phyloP scores from a whole-genome alignment of 164 flowering plant species.

The Stephania japonica region DNA sequence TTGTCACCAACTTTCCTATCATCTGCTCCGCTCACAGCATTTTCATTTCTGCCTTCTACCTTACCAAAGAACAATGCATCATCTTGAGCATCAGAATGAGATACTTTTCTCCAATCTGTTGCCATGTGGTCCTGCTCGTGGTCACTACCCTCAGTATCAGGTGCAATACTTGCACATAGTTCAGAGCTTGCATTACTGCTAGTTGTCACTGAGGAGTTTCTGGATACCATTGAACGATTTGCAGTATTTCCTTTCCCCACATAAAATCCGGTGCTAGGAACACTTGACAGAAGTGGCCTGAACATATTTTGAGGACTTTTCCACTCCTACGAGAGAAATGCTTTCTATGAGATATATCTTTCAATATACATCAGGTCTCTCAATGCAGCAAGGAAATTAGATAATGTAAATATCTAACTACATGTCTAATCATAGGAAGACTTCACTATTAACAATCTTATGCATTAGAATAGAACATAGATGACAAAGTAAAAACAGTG shows the following conservation, averaged over 20 bases:
- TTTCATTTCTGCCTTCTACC: conserved; percentile 37
- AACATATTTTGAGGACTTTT: conserved; percentile 89
- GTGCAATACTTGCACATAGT: conserved; percentile 53
- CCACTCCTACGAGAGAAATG: conserved; percentile 55
- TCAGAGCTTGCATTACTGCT: conserved; percentile 90
- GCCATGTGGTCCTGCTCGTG: conserved; percentile 49
- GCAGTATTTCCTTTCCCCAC: conserved; percentile 56
- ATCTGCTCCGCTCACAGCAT: conserved; percentile 20
- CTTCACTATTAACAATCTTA: neutral
- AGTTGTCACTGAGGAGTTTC: conserved; percentile 73
- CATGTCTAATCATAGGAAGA: neutral
- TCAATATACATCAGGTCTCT: neutral
- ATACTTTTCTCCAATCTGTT: conserved; percentile 32
- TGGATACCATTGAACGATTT: conserved; percentile 52
- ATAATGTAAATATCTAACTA: neutral
- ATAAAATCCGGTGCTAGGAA: conserved; percentile 77
- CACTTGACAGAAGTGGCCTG: conserved; percentile 95
- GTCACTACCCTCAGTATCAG: conserved; percentile 63
- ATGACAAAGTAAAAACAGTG: neutral
- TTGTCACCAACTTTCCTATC: conserved; percentile 22
- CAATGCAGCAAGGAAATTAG: neutral
- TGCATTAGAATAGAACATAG: neutral
- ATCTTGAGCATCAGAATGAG: conserved; percentile 39
- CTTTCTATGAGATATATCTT: neutral
- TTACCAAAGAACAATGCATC: conserved; percentile 60